Evolutionary conservation across 768 basidiomycete genomes (phyloP).

Genomic region (Asterophora lycoperdoides): DNA sequence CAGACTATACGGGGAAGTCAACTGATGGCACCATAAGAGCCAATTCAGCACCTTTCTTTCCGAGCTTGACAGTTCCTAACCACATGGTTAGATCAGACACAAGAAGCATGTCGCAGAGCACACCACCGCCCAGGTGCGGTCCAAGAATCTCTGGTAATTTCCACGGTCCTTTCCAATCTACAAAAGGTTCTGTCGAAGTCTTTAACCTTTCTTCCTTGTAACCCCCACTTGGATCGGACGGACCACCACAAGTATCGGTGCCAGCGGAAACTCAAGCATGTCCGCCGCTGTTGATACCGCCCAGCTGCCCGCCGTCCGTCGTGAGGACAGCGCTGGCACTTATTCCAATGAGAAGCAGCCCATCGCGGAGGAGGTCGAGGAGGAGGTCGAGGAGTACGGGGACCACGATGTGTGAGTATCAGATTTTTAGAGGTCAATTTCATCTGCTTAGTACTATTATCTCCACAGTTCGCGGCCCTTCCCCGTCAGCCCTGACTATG

Average conservation of each 20-base stretch:
- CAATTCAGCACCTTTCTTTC: constrained; percentile 62
- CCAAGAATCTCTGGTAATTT: constrained; percentile 8
- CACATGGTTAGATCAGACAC: constrained; percentile 12
- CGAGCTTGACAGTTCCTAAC: constrained; percentile 39
- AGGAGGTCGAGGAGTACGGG: constrained; percentile 23
- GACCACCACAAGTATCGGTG: background rate
- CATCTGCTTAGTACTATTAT: background rate
- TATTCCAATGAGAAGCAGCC: constrained; percentile 25
- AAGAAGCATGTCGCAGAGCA: constrained; percentile 6
- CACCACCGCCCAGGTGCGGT: too few relatives aligned
- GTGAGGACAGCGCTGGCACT: constrained; percentile 3
- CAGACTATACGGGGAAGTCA: background rate
- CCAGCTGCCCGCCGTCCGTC: constrained; percentile 1
- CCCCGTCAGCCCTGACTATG: constrained; percentile 45
- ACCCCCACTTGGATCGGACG: constrained; percentile 3
- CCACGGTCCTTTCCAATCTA: constrained; percentile 1
- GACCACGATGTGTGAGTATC: constrained; percentile 37
- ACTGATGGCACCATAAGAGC: constrained; percentile 19
- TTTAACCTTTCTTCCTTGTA: background rate
- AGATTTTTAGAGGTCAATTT: too few relatives aligned
- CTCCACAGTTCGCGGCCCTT: constrained; percentile 42
- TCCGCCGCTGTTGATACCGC: constrained; percentile 4
- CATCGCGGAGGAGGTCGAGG: constrained; percentile 18
- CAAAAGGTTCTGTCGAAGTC: constrained; percentile 1
- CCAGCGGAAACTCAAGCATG: constrained; percentile 5